Evolutionary conservation across 192 early-diverging fungal genomes (phyloP), one percentile per base, ranked within the genome.

Genomic region (Paraglomus occultum): DNA sequence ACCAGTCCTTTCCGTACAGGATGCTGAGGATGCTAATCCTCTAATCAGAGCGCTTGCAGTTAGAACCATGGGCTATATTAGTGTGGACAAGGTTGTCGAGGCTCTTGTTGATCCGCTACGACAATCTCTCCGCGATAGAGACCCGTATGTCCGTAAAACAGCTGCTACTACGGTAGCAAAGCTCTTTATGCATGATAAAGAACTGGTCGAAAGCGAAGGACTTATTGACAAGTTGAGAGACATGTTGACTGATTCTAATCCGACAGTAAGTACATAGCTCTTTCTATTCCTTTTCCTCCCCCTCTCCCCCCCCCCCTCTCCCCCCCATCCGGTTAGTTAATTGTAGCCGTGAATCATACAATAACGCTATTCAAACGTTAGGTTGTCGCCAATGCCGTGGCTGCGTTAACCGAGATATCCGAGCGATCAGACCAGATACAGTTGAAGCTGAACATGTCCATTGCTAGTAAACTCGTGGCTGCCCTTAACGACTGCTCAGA

Each of bases 71-170:
- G 91, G 95, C 4, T 97, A 96, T 73, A 90, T 99, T 69, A 89
- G 92, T 62, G 94, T 95, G 1, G 94, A 98, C 39, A 91, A 92
- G 60, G 92, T 97, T 51, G 82, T 95, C 31, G 87, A 93, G 53
- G 86, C 87, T 40, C 81, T 99, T 70, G 81, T 89, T 70, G 92
- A 92, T 67, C 95, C 96, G 11, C 81, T 99, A 65, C 85, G 90
- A 42, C 88, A 87, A 47, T 89, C 86, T 64, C 80, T 95, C 65
- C 76, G 82, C 42, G 97, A 98, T 76, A 79, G 85, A 61, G 95
- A 97, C 78, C 97, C 96, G 7, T 99, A 98, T 76, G 97, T 99
- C 43, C 84, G 90, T 66, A 99, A 99, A 77, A 99, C 97, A 0
- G 90, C 95, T 3, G 95, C 96, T 1, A 89, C 97, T 49, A 90